Conservation (phyloP, 2,329 filamentous ascomycete genomes). For the Bisporella sp. region DNA sequence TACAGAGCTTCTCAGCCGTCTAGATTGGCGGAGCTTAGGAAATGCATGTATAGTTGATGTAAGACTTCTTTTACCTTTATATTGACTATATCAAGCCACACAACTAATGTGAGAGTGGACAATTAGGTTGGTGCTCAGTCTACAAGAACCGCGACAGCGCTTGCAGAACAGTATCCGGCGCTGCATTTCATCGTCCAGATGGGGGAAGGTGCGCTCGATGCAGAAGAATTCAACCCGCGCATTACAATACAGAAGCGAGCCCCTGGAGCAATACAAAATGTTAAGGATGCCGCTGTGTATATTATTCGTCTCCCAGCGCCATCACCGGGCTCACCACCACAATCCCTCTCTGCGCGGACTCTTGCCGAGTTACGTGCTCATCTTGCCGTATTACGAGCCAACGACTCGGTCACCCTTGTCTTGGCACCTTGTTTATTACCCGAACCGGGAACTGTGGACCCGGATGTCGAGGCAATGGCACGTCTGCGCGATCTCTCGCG, state of each 20-base stretch:
- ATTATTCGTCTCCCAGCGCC: slow-evolving; percentile 24
- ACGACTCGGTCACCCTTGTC: slow-evolving; percentile 22
- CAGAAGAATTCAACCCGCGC: neutral
- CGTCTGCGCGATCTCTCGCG: slow-evolving; percentile 25
- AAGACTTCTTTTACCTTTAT: neutral
- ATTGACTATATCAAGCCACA: too few species aligned
- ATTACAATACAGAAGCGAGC: slow-evolving; percentile 17
- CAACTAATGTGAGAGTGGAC: too few species aligned
- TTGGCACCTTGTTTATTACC: slow-evolving; percentile 22
- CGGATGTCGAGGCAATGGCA: slow-evolving; percentile 18
- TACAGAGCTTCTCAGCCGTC: slow-evolving; percentile 19
- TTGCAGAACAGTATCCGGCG: slow-evolving; percentile 19
- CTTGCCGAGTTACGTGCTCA: slow-evolving; percentile 27
- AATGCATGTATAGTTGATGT: slow-evolving; percentile 25
- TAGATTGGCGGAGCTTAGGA: slow-evolving; percentile 25
- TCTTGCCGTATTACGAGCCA: slow-evolving; percentile 25
- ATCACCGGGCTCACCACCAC: slow-evolving; percentile 3
- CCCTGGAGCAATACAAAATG: slow-evolving; percentile 19
- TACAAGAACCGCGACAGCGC: neutral
- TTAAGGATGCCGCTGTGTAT: slow-evolving; percentile 29
- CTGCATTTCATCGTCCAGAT: slow-evolving; percentile 25
- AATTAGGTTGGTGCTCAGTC: neutral
- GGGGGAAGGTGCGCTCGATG: neutral
- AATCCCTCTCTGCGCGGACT: slow-evolving; percentile 5
- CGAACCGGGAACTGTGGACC: slow-evolving; percentile 16